Evolutionary conservation across 345 rosid genomes (phyloP), one percentile per base, ranked within the genome.

Genomic region (Aquilaria malaccensis): DNA sequence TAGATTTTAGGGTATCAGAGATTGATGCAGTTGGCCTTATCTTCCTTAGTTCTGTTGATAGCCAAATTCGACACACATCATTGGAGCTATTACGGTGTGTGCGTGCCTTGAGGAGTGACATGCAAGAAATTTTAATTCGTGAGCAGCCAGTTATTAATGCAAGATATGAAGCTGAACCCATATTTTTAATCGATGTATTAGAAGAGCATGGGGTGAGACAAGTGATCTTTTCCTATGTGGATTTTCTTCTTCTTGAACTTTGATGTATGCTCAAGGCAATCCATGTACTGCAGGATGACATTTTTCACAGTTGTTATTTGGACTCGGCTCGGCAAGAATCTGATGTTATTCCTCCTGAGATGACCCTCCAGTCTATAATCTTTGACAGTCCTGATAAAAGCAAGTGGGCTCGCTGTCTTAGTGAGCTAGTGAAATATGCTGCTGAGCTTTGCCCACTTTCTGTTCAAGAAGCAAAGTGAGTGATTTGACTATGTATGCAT

Each of bases 1-100:
- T 87, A 73, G 93, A 87, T 64, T 91, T 91, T 64, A 80, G 83
- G 9, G 83, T 95, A 50, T 78, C 96, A 33, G 89, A 91, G 78
- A 82, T 91, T 46, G 97, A 91, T 84, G 97, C 97, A 14, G 91
- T 91, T 69, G 97, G 96, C 67, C 87, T 91, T 13, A 79, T 91
- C 58, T 91, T 87, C 72, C 97, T 91, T 72, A 79, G 89, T 57
- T 91, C 97, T 60, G 87, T 83, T 30, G 97, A 91, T 76, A 91
- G 89, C 81, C 96, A 91, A 76, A 87, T 91, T 71, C 80, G 96
- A 70, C 97, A 84, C 75, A 85, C 93, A 41, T 95, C 97, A 31
- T 72, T 91, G 71, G 97, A 91, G 70, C 78, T 91, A 56, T 71
- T 91, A 65, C 96, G 96, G 52, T 87, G 97, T 79, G 97, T 91